Evolutionary conservation across 352 stramenopile species (phyloP), one percentile per base, ranked within the genome.

Genomic region (Globisporangium cederbergense): DNA sequence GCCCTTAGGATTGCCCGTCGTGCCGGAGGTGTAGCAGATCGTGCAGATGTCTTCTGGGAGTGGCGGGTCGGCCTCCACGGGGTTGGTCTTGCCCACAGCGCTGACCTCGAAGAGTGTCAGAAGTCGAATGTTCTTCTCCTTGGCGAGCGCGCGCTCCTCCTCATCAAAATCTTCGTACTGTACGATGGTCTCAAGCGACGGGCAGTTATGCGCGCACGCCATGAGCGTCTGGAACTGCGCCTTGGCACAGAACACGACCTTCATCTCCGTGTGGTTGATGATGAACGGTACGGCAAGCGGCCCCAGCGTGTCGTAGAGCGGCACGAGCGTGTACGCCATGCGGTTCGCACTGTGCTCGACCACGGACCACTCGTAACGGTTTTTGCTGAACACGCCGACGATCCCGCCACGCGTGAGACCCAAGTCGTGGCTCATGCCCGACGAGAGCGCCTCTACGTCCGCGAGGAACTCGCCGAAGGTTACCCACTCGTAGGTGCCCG

Each of bases 11-110:
- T 85, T 68, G 34, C 83, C 83, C 30, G 83, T 92, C 30, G 83
- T 92, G 18, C 83, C 81, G 0, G 77, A 89, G 14, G 81, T 92
- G 68, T 91, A 92, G 76, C 86, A 97, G 60, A 98, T 91, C 20
- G 96, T 98, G 20, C 86, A 85, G n/a, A 99, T 66, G 71, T 98
- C 95, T 0, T 71, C 77, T 1, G 78, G 71, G 3, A 62, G 43
- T 1, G 83, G 79, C 0, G 81, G 83, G 43, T 89, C 78, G 2
- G 73, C 76, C 0, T 71, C 53, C 49, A 83, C 74, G 25, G 77
- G 60, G 64, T 86, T 73, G 22, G 62, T 71, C 61, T 82, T 76
- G 36, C 76, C 77, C 2, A 60, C 49, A 2, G 72, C 62, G 30
- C 79, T 65, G 28, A 88, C 20, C 5, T 88, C 67, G n/a, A 51